Evolutionary conservation across 169 alveolate genomes (phyloP), one percentile per base, ranked within the genome.

Genomic region (Plasmodium vivax): DNA sequence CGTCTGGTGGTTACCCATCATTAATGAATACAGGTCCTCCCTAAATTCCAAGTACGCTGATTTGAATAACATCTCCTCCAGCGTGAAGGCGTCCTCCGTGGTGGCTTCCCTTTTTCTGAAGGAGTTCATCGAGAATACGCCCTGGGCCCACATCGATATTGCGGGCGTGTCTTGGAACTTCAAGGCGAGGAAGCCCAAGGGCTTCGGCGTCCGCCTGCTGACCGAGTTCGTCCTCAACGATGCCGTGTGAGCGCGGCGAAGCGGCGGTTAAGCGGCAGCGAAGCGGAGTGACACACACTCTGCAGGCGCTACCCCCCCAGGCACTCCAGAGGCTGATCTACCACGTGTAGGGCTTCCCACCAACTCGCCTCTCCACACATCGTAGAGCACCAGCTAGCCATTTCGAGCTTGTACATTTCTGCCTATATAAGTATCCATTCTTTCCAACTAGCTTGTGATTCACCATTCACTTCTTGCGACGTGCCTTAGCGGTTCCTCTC

Each of bases 81-180:
- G 93, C 38, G 96, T 92, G 54, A 97, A 85, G 97, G 98, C 97
- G 34, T 96, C 97, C 12, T 92, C 99, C 23, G 95, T 97, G 73
- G 96, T 96, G 34, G 99, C 99, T 7, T 99, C 99, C 8, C 97
- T 99, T 27, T 98, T 98, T 96, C 95, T 99, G 30, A 96, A 97
- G 73, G 98, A 97, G 62, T 99, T 98, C 94, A 97, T 99, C 30
- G 97, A 97, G 27, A 95, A 97, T 94, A 97, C 97, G 30, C 95
- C 97, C 32, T 99, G 99, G 99, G 98, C 98, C 16, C 99, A 98
- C 92, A 87, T 98, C 74, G 99, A 98, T 95, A 98, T 98, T 45
- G 99, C 99, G n/a, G 99, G 99, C 0, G 98, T 98, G 34, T 98
- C 98, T 4, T 96, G 96, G 88, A 96, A 93, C 82, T 94, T 83